Conservation (phyloP, 2,329 filamentous ascomycete species). For the Cordyceps javanica region DNA sequence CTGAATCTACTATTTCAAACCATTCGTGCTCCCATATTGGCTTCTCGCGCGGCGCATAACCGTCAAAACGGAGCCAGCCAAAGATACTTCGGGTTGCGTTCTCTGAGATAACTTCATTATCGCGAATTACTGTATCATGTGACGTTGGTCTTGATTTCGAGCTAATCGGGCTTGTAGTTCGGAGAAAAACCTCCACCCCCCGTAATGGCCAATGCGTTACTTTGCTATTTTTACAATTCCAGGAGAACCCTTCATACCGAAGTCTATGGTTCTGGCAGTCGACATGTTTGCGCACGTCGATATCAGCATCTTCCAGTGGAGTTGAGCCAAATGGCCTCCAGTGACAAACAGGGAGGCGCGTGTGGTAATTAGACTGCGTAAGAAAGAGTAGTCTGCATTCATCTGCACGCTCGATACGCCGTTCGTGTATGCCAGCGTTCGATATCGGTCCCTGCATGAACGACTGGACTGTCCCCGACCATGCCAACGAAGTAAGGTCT, state of each 20-base stretch:
- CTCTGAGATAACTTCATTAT: slow-evolving; percentile 20
- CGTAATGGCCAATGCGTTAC: neutral
- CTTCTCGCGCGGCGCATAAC: slow-evolving; percentile 18
- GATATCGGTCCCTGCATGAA: slow-evolving; percentile 22
- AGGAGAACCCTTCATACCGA: slow-evolving; percentile 19
- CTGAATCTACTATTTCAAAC: slow-evolving; percentile 18
- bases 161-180: neutral
- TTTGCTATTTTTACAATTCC: slow-evolving; percentile 16
- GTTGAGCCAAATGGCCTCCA: slow-evolving; percentile 27
- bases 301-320: slow-evolving; percentile 21
- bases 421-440: slow-evolving; percentile 8
- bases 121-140: slow-evolving; percentile 13
- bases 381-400: slow-evolving; percentile 26
- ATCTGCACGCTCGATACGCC: slow-evolving; percentile 20
- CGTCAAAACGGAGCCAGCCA: slow-evolving; percentile 22
- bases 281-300: slow-evolving; percentile 24
- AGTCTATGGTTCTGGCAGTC: slow-evolving; percentile 21
- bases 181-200: neutral
- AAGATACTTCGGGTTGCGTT: slow-evolving; percentile 25
- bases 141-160: neutral
- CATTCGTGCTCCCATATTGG: slow-evolving; percentile 18
- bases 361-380: slow-evolving; percentile 18
- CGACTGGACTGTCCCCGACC: slow-evolving; percentile 22
- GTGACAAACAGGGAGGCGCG: slow-evolving; percentile 19
- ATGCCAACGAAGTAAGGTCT: slow-evolving; percentile 23